phyloP scores from a whole-genome alignment of 2,329 filamentous ascomycete genomes.

The Microsporum ferrugineum region DNA sequence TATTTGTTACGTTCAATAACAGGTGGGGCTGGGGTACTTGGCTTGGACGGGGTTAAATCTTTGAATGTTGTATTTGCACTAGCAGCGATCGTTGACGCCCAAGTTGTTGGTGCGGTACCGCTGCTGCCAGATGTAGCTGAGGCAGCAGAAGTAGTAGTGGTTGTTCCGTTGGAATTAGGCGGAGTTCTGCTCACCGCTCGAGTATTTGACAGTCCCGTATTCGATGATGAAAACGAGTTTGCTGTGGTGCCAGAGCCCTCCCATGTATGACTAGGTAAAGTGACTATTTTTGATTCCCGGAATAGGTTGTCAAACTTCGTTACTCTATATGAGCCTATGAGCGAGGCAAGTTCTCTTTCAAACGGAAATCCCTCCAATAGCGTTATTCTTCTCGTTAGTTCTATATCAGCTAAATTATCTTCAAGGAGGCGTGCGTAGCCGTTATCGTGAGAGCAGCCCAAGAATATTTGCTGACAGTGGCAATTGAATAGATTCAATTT shows the following conservation, averaged over 20 bases:
- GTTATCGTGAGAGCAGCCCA: constrained; percentile 49
- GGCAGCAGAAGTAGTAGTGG: constrained; percentile 6
- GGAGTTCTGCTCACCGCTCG: constrained; percentile 19
- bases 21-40: constrained; percentile 24
- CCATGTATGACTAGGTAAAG: not conserved
- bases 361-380: constrained; percentile 48
- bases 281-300: constrained; percentile 39
- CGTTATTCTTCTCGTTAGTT: constrained; percentile 40
- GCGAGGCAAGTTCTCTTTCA: constrained; percentile 39
- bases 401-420: constrained; percentile 36
- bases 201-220: not conserved
- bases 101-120: constrained; percentile 20
- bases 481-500: constrained; percentile 45
- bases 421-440: constrained; percentile 44
- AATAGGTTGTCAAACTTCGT: constrained; percentile 44
- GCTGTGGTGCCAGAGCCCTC: not conserved
- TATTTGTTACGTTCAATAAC: constrained; percentile 46
- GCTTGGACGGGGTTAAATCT: constrained; percentile 27
- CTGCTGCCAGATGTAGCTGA: not conserved
- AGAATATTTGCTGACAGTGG: constrained; percentile 50
- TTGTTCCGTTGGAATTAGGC: constrained; percentile 22
- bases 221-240: not conserved
- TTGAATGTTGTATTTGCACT: constrained; percentile 31
- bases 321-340: constrained; percentile 39
- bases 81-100: constrained; percentile 27